Conservation (phyloP, 441 rosid genomes). For the Omphalea diandra region DNA sequence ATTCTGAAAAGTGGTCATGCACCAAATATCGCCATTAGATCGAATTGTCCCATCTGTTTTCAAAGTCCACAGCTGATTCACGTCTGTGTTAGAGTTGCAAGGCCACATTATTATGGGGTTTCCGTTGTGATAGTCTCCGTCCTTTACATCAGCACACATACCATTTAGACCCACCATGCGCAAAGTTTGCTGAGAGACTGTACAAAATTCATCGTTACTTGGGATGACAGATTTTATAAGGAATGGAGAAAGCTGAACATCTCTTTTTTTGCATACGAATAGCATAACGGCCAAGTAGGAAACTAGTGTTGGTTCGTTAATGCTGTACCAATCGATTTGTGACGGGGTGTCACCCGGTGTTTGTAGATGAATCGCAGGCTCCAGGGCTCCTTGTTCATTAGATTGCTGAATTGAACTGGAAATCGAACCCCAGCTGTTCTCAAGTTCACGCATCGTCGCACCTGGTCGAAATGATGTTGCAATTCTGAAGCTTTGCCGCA, state of each 20-base stretch:
- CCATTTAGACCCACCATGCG: background rate
- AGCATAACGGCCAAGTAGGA: background rate
- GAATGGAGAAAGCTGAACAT: background rate
- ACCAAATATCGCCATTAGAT: background rate
- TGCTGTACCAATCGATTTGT: background rate
- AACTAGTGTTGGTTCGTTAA: background rate
- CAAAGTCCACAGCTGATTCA: conserved; percentile 5
- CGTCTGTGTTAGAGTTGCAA: background rate
- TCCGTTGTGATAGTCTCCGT: background rate
- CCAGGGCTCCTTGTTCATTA: background rate
- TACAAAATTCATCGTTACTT: background rate
- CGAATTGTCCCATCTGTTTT: conserved; percentile 7
- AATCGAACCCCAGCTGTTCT: background rate
- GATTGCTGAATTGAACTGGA: conserved; percentile 10
- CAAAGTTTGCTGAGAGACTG: background rate
- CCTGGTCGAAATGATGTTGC: background rate
- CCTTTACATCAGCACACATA: background rate
- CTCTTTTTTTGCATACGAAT: background rate
- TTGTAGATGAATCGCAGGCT: background rate
- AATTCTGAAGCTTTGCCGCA: background rate
- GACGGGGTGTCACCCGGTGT: background rate
- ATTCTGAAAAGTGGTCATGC: background rate
- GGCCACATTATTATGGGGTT: background rate
- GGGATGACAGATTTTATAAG: background rate
- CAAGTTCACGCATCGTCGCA: background rate